phyloP scores from a whole-genome alignment of 2,329 filamentous ascomycete genomes.

The Thelonectria rubi region DNA sequence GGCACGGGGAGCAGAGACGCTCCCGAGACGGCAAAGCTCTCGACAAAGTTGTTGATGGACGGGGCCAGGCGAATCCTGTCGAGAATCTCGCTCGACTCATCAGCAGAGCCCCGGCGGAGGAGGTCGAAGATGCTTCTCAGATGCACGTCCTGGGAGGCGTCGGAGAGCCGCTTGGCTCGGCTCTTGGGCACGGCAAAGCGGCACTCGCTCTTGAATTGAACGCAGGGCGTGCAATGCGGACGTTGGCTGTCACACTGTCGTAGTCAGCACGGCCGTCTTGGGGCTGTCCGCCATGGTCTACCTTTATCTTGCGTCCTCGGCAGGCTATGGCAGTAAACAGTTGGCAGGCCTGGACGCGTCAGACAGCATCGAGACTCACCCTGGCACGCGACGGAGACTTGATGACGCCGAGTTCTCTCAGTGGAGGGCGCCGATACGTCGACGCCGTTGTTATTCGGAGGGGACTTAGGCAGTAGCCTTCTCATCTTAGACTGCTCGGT shows the following conservation, averaged over 20 bases:
- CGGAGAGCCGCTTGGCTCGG: background rate
- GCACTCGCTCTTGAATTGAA: background rate
- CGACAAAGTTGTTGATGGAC: background rate
- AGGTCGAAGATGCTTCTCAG: background rate
- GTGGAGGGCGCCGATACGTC: too few species aligned
- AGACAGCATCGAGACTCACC: background rate
- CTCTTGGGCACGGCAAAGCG: background rate
- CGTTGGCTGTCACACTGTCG: background rate
- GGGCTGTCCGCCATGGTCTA: background rate
- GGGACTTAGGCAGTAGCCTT: background rate
- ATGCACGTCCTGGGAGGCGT: background rate
- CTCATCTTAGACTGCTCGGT: background rate
- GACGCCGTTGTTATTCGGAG: too few species aligned
- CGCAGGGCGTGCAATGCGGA: background rate
- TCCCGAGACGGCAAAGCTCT: background rate
- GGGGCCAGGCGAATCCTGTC: background rate
- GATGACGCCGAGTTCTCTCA: background rate
- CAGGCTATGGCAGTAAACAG: background rate
- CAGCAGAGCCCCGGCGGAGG: background rate
- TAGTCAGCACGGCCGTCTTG: background rate
- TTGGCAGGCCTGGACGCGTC: too few species aligned
- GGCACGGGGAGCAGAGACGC: background rate
- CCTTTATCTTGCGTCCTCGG: slow-evolving; percentile 1
- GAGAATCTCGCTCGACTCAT: background rate
- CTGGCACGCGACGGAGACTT: background rate